Base-by-base conservation (phyloP, 1,284 basidiomycete species). In the Cutaneotrichosporon curvatum region DNA sequence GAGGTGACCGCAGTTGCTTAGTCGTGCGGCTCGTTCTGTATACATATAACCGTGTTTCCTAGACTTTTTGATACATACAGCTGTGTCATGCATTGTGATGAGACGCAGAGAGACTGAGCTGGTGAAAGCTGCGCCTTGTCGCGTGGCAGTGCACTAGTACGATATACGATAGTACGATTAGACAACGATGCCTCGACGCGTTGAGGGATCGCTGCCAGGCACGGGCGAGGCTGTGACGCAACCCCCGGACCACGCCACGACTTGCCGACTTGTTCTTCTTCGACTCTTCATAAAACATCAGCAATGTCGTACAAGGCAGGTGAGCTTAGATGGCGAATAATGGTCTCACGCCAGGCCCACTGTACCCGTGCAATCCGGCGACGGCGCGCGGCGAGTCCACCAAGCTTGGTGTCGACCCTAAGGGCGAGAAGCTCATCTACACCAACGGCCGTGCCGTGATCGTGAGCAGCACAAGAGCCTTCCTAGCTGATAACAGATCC, bases 361-460 rank as follows among this genome's bases (percentile, higher is more conserved):
- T 88, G 19, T 86, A 82, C 64, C 81, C 87, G 4, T 79, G 81
- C 51, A 87, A 85, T 61, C 88, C 88, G 4, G 74, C 73, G 23
- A 88, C 87, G 2, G 72, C 79, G 30, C 58, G 71, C 34, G 61
- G 63, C 21, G 66, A 67, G 47, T 60, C 85, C 4, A 91, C 88
- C 20, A 94, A 90, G 73, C 79, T 96, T 45, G 81, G 81, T 19
- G 67, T 66, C 16, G 72, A 75, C 63, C 80, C 85, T 18, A 80
- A 79, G 61, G 88, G 88, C 58, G 84, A 86, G 56, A 90, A 85
- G 74, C 74, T 96, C 49, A 78, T 87, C 30, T 96, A 96, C 64
- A 79, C 84, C 2, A 90, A 87, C 63, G 89, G 88, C 35, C 81
- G 84, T 66, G 81, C 81, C 20, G 83, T 95, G 40, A 82, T 92